Base-by-base conservation (phyloP, 2,329 filamentous ascomycete genomes). In the Graphilbum fragrans region DNA sequence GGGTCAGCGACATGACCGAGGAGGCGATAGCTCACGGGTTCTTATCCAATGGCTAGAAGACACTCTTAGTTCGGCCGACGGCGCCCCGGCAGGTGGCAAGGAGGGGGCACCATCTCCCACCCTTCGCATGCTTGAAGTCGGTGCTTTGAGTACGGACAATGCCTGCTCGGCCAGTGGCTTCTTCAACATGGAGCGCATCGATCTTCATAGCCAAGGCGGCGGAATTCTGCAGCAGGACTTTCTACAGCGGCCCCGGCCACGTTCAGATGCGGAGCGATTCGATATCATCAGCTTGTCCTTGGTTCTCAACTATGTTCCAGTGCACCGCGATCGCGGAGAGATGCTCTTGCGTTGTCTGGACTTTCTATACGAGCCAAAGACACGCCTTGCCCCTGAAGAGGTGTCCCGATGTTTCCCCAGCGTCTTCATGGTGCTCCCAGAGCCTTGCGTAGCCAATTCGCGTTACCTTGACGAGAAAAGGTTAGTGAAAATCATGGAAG, bases 291-390 rank as follows among this genome's bases (percentile, higher is more conserved):
- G 87, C 38, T 67, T 98, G 20, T 94, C 87, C 9, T 66, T 98
- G 41, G 92, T 98, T 5, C 69, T 98, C 47, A 98, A 98, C 59
- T 98, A 87, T 55, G 88, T 96, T 3, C 85, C 90, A 0, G 80
- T 88, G 50, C 72, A 86, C 3, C 62, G 63, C 25, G 73, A 70
- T 5, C 74, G 88, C 51, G 92, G 92, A 2, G 74, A 84, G 44
- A 98, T 98, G 92, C 72, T 98, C 41, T 68, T 73, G 40, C 75
- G 84, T 33, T 87, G 82, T 27, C 68, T 81, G 14, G 62, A 73
- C 18, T 94, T 94, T 54, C 64, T 94, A 35, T 72, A 62, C 35
- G 49, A 53, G 37, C 56, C 59, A 1, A n/a, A 43, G 19, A 12
- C 25, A 8, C 5, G 23, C 5, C 11, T 10, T 16, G 29, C 12